A percentile compares a stretch with the other conserved stretches of the same genome.
These are phyloP conservation scores for Sugiyamaella marilandica DNA, from an alignment of 805 yeast genomes.

Conservation along the genomic window DNA sequence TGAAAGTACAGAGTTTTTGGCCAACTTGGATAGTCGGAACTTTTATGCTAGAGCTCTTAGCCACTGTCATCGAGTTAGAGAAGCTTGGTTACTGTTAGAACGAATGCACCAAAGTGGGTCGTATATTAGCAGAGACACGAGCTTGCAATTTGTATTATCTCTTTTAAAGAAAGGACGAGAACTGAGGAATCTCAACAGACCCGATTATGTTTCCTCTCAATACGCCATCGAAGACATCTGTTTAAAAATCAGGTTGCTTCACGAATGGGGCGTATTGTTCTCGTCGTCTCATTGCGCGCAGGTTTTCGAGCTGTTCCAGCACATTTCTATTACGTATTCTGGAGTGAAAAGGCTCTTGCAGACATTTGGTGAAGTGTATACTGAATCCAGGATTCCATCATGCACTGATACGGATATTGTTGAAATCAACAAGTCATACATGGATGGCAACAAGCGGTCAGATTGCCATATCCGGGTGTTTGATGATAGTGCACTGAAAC, in stretches of 20 bases:
- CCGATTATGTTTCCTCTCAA: neutral
- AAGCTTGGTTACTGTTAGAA: neutral
- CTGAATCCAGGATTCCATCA: neutral
- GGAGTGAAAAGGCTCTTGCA: neutral
- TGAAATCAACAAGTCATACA: neutral
- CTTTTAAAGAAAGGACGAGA: neutral
- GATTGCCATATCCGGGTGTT: neutral
- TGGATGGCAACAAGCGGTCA: neutral
- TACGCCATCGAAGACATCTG: neutral
- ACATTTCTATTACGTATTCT: neutral
- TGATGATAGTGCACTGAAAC: neutral
- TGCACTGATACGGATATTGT: neutral
- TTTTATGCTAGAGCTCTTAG: neutral
- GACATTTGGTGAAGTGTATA: neutral
- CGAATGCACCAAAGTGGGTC: neutral
- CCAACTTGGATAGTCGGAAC: neutral
- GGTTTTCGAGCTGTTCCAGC: neutral
- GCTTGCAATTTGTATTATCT: neutral
- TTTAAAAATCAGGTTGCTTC: neutral
- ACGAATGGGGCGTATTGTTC: neutral
- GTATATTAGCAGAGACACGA: neutral
- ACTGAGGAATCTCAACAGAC: neutral
- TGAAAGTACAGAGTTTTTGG: neutral
- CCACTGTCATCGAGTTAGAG: neutral
- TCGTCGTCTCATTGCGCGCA: neutral